phyloP scores from a whole-genome alignment of 2,329 filamentous ascomycete genomes.

The Monilinia fructicola region DNA sequence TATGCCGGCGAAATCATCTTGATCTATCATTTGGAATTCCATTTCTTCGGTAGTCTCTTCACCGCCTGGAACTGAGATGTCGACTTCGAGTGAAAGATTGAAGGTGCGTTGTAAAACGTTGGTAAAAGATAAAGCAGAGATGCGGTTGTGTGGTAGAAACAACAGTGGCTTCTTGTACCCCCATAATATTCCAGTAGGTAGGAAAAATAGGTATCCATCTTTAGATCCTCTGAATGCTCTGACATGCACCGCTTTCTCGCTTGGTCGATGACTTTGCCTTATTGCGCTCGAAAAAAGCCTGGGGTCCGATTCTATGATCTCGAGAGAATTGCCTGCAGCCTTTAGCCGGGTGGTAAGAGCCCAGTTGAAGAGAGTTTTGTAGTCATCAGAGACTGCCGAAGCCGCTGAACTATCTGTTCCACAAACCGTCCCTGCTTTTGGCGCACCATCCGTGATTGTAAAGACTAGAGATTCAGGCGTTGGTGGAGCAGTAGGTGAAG shows the following conservation, averaged over 20 bases:
- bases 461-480: constrained; percentile 61
- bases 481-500: constrained; percentile 42
- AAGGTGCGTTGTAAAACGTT: constrained; percentile 68
- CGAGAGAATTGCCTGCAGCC: constrained; percentile 47
- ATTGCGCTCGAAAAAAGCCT: constrained; percentile 57
- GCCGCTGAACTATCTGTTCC: constrained; percentile 53
- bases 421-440: constrained; percentile 58
- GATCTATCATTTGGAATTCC: constrained; percentile 69
- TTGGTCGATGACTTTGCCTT: constrained; percentile 56
- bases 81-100: constrained; percentile 63
- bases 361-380: constrained; percentile 61
- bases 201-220: constrained; percentile 67
- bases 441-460: constrained; percentile 58
- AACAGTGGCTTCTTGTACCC: constrained; percentile 68
- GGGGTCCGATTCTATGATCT: constrained; percentile 54
- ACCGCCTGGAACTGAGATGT: constrained; percentile 44
- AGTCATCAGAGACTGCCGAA: constrained; percentile 57
- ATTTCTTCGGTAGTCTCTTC: constrained; percentile 55
- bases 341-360: constrained; percentile 55
- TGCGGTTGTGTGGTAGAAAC: constrained; percentile 61
- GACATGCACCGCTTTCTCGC: constrained; percentile 64
- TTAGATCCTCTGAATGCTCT: constrained; percentile 67
- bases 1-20: constrained; percentile 65
- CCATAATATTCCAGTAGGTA: constrained; percentile 67
- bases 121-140: constrained; percentile 65